A percentile compares a stretch with the other conserved stretches of the same genome.
phyloP scores from a whole-genome alignment of 192 early-diverging fungal genomes.

The Coemansia sp. region DNA sequence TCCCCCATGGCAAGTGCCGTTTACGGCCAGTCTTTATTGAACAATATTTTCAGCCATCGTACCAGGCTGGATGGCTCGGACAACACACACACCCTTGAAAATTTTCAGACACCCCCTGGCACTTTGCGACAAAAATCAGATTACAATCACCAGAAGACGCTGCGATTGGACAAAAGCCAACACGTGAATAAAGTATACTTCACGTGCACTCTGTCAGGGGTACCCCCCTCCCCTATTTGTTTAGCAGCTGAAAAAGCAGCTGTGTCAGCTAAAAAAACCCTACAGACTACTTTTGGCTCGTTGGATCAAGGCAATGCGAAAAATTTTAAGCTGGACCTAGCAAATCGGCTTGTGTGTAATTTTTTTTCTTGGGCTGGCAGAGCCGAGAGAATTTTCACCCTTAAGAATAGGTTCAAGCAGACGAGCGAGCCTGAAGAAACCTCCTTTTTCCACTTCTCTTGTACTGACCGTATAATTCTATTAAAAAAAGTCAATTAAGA shows the following conservation, averaged over 20 bases:
- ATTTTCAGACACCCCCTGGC: slow-evolving; percentile 41
- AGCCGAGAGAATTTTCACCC: not conserved
- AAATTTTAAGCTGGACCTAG: not conserved
- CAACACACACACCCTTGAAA: slow-evolving; percentile 10
- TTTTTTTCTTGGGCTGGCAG: slow-evolving; percentile 9
- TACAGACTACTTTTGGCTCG: not conserved
- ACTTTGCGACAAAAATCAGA: slow-evolving; percentile 22
- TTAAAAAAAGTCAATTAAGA: slow-evolving; percentile 40
- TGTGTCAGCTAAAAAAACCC: not conserved
- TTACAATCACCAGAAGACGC: slow-evolving; percentile 4
- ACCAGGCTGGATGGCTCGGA: not conserved
- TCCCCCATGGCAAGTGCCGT: not conserved
- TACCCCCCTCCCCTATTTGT: slow-evolving; percentile 8
- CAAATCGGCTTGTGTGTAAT: not conserved
- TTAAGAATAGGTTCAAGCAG: slow-evolving; percentile 17
- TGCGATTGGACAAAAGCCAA: slow-evolving; percentile 17
- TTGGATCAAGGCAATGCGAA: not conserved
- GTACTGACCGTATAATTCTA: slow-evolving; percentile 36
- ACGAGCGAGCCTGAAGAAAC: slow-evolving; percentile 8
- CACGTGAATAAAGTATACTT: slow-evolving; percentile 37
- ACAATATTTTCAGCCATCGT: too few species aligned
- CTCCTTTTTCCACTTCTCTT: slow-evolving; percentile 45
- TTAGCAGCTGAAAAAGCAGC: not conserved
- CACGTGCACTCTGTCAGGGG: slow-evolving; percentile 38
- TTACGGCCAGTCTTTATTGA: slow-evolving; percentile 2